Conservation (phyloP, 345 rosid species). For the Syzygium grande region DNA sequence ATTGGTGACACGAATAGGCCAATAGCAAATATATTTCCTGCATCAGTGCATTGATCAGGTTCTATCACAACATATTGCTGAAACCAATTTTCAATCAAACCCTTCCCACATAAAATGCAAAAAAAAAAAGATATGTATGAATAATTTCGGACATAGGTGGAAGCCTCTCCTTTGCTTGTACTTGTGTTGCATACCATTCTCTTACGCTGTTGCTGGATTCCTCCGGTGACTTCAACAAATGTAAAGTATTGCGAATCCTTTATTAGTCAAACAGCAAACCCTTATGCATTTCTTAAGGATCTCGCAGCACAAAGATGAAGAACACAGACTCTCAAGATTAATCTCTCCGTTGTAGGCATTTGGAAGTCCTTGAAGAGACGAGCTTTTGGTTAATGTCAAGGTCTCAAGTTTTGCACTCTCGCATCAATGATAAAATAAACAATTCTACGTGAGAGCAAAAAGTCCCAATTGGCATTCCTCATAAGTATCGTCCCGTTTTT, state of each 20-base stretch:
- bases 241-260: neutral
- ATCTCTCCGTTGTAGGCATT: neutral
- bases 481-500: neutral
- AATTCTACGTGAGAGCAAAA: neutral
- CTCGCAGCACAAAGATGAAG: neutral
- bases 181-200: neutral
- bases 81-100: neutral
- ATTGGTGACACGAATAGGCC: conserved; percentile 73
- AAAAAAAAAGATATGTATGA: neutral
- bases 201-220: neutral
- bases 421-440: neutral
- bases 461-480: neutral
- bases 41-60: conserved; percentile 5
- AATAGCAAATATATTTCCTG: conserved; percentile 80
- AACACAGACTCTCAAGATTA: neutral
- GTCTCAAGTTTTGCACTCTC: neutral
- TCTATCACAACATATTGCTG: neutral
- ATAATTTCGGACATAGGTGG: neutral
- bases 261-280: neutral
- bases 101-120: neutral
- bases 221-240: neutral
- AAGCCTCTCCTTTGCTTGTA: neutral
- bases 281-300: neutral
- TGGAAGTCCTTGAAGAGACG: neutral
- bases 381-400: neutral